These are phyloP conservation scores for Steccherinum ochraceum DNA, from an alignment of 768 basidiomycete genomes.

Conservation along the genomic window DNA sequence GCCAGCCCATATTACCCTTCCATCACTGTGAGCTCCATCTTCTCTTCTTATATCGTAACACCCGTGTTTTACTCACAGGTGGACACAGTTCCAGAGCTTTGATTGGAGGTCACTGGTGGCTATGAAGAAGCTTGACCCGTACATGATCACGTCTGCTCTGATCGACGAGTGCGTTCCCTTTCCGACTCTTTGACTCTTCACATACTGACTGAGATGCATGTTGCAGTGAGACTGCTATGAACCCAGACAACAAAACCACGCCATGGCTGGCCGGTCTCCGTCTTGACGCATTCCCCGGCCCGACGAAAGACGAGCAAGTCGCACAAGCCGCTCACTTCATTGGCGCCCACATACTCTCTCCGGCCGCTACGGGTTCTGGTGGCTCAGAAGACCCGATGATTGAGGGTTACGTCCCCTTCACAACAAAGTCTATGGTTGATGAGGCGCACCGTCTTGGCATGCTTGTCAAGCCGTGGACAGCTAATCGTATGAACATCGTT, in stretches of 20 bases:
- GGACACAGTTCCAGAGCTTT: conserved; percentile 66
- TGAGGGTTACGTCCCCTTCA: conserved; percentile 47
- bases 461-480: conserved; percentile 70
- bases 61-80: background rate
- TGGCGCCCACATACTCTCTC: conserved; percentile 59
- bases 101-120: conserved; percentile 71
- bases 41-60: background rate
- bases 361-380: conserved; percentile 37
- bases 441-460: conserved; percentile 59
- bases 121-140: conserved; percentile 64
- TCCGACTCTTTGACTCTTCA: background rate
- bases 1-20: conserved; percentile 53
- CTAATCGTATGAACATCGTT: conserved; percentile 54
- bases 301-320: conserved; percentile 49
- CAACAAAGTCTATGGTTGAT: conserved; percentile 62
- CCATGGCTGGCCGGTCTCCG: conserved; percentile 68
- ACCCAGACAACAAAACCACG: conserved; percentile 38
- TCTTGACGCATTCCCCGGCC: conserved; percentile 57
- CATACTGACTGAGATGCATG: background rate
- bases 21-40: conserved; percentile 50
- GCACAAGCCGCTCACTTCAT: conserved; percentile 65
- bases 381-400: conserved; percentile 40
- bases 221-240: conserved; percentile 34
- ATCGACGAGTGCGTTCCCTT: conserved; percentile 48
- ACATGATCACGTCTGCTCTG: conserved; percentile 55